Evolutionary conservation across 2,329 filamentous ascomycete species (phyloP).

Genomic region (Aschersonia sp.): DNA sequence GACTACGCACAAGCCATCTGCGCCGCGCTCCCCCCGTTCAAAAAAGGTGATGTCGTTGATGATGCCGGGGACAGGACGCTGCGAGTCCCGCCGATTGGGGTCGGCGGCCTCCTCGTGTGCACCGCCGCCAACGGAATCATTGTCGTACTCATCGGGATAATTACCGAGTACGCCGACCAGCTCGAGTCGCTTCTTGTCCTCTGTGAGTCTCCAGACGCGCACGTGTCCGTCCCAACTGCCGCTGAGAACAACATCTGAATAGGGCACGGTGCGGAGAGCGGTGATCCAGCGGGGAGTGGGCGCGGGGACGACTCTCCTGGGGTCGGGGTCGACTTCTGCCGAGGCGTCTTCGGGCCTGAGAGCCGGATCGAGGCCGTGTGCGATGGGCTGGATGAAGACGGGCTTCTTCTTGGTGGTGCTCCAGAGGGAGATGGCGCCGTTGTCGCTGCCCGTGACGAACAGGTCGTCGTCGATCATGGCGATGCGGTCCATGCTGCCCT

Average conservation of each 20-base stretch:
- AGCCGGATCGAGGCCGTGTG: slow-evolving; percentile 71
- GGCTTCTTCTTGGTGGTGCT: slow-evolving; percentile 90
- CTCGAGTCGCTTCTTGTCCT: slow-evolving; percentile 70
- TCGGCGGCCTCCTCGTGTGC: neutral
- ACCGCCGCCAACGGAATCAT: slow-evolving; percentile 11
- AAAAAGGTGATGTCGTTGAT: slow-evolving; percentile 82
- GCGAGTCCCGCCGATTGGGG: neutral
- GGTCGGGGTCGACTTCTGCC: slow-evolving; percentile 52
- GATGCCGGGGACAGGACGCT: slow-evolving; percentile 47
- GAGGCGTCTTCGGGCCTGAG: slow-evolving; percentile 54
- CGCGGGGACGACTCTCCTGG: slow-evolving; percentile 37
- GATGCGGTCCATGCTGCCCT: slow-evolving; percentile 85
- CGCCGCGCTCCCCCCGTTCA: slow-evolving; percentile 65
- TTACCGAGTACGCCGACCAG: slow-evolving; percentile 51
- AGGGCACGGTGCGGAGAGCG: slow-evolving; percentile 71
- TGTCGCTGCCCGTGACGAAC: slow-evolving; percentile 90
- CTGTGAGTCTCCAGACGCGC: slow-evolving; percentile 69
- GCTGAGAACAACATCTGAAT: slow-evolving; percentile 77
- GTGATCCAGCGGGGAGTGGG: slow-evolving; percentile 80
- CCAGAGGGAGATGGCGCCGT: slow-evolving; percentile 77
- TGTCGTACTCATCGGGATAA: slow-evolving; percentile 13
- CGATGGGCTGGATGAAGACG: slow-evolving; percentile 61
- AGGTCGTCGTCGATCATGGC: slow-evolving; percentile 77
- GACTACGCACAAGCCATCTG: slow-evolving; percentile 66
- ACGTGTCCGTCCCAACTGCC: slow-evolving; percentile 87